Conservation (phyloP, 2,329 filamentous ascomycete genomes). For the Aspergillus sp. region DNA sequence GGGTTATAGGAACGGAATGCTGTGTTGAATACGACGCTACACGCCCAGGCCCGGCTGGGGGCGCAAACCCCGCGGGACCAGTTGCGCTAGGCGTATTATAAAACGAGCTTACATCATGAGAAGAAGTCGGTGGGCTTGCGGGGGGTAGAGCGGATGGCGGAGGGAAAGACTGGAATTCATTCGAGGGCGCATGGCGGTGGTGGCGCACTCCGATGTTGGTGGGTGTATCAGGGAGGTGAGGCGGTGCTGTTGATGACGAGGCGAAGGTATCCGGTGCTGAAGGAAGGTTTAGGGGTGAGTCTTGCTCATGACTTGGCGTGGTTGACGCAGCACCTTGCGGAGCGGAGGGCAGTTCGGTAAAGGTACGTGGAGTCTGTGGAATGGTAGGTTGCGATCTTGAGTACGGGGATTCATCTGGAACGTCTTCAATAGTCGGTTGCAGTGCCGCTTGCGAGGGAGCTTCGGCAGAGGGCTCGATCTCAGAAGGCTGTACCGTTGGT, state of each 20-base stretch:
- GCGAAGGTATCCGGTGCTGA: conserved; percentile 44
- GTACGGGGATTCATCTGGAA: conserved; percentile 59
- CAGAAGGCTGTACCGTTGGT: conserved; percentile 64
- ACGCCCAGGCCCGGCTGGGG: conserved; percentile 23
- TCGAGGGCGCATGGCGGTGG: conserved; percentile 24
- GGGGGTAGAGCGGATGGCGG: conserved; percentile 40
- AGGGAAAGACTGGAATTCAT: conserved; percentile 47
- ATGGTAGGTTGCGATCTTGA: conserved; percentile 47
- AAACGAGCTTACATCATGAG: conserved; percentile 30
- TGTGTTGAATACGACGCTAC: conserved; percentile 25
- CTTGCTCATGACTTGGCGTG: conserved; percentile 28
- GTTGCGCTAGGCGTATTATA: conserved; percentile 25
- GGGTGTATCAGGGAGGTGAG: conserved; percentile 40
- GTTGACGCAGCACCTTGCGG: conserved; percentile 31
- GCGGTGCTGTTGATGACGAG: conserved; percentile 30
- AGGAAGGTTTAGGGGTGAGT: conserved; percentile 41
- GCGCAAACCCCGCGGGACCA: conserved; percentile 28
- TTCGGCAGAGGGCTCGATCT: conserved; percentile 62
- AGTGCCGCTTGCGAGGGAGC: conserved; percentile 44
- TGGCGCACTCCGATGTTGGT: conserved; percentile 22
- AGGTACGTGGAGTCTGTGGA: conserved; percentile 31
- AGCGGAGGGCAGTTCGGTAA: conserved; percentile 30
- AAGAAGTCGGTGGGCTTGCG: conserved; percentile 25
- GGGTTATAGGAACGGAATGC: conserved; percentile 25
- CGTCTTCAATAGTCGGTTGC: conserved; percentile 64